Evolutionary conservation across 495 filamentous ascomycete species (phyloP), one percentile per base, ranked within the genome.

Genomic region (Beverwykella pulmonaria): DNA sequence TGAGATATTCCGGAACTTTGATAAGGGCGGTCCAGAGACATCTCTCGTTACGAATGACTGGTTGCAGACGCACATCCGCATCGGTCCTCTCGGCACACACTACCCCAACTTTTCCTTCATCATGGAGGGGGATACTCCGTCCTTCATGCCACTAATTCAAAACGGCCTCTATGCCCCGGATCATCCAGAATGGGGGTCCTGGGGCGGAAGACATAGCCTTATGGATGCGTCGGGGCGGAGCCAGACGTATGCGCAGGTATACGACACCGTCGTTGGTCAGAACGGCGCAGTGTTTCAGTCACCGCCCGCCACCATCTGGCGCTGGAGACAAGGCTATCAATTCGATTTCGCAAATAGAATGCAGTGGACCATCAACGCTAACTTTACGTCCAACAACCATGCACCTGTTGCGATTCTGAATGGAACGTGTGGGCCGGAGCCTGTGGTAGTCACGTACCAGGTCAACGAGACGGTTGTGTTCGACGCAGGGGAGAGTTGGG

Each of bases 111-210:
- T 20, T 15, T 7, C 25, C 8, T 55, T 34, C 26, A 30, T 32
- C n/a, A 55, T 55, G 53, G 53, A 55, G 32, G 53, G 53, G 1
- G 53, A 55, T n/a, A 55, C 53, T 32, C 53, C 53, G 4, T 55
- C 53, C 19, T 55, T 55, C 27, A 23, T 55, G 25, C 7, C 7
- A 6, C 30, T 55, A 4, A 30, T 55, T 19, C 53, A 30, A 55
- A 55, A 55, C 27, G 53, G 53, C 23, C 19, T 55, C 2, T 6
- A 15, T 55, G 6, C 9, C 14, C 53, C 53, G 2, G 53, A 55
- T 8, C 53, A 55, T 34, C 53, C 53, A 6, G 53, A 55, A 20
- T 55, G 53, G 53, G 53, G 53, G 1, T 8, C 6, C 27, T 55
- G 53, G 53, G 53, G 53, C 19, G 53, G 53, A 3, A 8, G 53